Base-by-base conservation (phyloP, 78 protist genomes). In the Protostelium mycophagum region DNA sequence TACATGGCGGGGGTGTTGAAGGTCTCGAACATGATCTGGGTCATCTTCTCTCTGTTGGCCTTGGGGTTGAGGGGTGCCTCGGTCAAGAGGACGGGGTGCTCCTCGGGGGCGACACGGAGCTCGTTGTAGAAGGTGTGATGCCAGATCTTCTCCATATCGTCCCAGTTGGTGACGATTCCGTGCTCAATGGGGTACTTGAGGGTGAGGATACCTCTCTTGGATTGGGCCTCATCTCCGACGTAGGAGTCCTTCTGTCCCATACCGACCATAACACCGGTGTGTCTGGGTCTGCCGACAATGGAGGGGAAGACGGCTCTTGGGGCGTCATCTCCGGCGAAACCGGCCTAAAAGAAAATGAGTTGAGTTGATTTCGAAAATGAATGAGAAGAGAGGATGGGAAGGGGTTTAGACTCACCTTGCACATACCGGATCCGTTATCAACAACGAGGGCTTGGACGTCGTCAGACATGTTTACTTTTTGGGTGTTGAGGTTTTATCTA, bases 51-150 rank as follows among this genome's bases (percentile, higher is more conserved):
- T n/a, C n/a, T n/a, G n/a, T n/a, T n/a, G n/a, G n/a, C n/a, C n/a
- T n/a, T n/a, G n/a, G n/a, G n/a, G n/a, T n/a, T n/a, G n/a, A n/a
- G 95, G 37, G 99, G 98, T 1, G 98, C 96, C 89, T 97, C 99
- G 16, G 99, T 97, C 38, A 98, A 90, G 34, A 99, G 95, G 10
- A 99, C 97, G 85, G 98, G 97, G 87, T 97, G 98, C 90, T 98
- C 99, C 91, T 97, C 98, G 38, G 99, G 99, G 31, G 95, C 96
- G 28, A 97, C 97, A 23, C 98, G 96, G 37, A 99, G 93, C 93
- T 97, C 98, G 91, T 93, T 95, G 94, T 92, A 94, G 95, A 95
- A 95, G 39, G 96, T 91, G 88, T 97, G 98, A 38, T 90, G 90
- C 96, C 96, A 92, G 90, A 97, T 38, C 91, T 93, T 90, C 86